phyloP scores from a whole-genome alignment of 495 filamentous ascomycete species.

The Penicillium fimorum region DNA sequence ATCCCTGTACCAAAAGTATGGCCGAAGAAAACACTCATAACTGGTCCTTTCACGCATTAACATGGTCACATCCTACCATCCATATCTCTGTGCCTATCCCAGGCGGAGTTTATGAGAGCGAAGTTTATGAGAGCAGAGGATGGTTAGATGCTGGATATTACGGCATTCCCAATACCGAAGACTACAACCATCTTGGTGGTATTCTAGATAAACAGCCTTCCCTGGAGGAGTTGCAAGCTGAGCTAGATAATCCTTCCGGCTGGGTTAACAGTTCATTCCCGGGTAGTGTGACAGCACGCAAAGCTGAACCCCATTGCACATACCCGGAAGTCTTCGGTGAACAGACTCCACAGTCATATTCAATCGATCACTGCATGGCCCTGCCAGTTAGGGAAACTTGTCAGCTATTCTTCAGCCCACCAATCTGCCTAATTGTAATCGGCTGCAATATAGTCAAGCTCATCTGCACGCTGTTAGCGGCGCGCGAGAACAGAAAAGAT shows the following conservation, averaged over 20 bases:
- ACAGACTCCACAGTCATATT: not conserved
- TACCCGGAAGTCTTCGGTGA: not conserved
- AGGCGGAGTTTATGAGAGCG: not conserved
- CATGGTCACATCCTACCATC: not conserved
- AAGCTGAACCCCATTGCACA: not conserved
- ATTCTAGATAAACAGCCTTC: not conserved
- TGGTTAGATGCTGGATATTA: not conserved
- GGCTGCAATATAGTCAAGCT: not conserved
- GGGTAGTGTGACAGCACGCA: not conserved
- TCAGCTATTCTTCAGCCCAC: conserved; percentile 1
- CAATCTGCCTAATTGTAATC: not conserved
- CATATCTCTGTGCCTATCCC: not conserved
- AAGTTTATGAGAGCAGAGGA: no score
- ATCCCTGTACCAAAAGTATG: not conserved
- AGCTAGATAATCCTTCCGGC: not conserved
- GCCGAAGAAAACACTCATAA: not conserved
- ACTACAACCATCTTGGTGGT: not conserved
- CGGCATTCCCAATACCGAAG: not conserved
- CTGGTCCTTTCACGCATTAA: not conserved
- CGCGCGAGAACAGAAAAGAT: not conserved
- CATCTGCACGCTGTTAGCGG: not conserved
- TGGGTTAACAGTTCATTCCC: conserved; percentile 1
- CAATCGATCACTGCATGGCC: not conserved
- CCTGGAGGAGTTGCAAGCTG: not conserved
- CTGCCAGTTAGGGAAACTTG: not conserved